These are phyloP conservation scores for Gamsiella multidivaricata DNA, from an alignment of 192 early-diverging fungal species.

Conservation along the genomic window DNA sequence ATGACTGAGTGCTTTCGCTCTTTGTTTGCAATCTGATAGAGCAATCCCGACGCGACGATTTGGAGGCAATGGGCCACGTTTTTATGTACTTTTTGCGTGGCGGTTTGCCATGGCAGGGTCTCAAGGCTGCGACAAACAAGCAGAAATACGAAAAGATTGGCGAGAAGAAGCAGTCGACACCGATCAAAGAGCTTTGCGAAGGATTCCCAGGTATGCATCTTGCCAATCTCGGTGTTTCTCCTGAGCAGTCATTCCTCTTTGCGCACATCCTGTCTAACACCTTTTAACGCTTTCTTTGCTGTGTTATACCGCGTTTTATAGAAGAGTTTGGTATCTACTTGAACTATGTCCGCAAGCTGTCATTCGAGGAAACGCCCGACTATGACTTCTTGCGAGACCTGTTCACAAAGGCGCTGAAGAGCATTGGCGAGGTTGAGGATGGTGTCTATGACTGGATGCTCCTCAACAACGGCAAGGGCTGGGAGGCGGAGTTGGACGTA, in stretches of 20 bases:
- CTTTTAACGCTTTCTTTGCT: too few species aligned
- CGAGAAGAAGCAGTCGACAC: constrained; percentile 94
- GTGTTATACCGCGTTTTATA: not conserved
- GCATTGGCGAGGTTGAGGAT: constrained; percentile 85
- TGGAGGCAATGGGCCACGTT: constrained; percentile 97
- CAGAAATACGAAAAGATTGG: constrained; percentile 99
- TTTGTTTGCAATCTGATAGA: not conserved
- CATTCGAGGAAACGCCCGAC: constrained; percentile 96
- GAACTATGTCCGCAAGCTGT: constrained; percentile 88
- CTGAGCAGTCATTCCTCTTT: not conserved
- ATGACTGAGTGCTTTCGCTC: not conserved
- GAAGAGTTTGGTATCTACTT: constrained; percentile 93
- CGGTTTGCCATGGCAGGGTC: constrained; percentile 95
- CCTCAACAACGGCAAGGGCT: constrained; percentile 65
- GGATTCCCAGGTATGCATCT: constrained; percentile 77
- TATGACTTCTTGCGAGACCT: constrained; percentile 91
- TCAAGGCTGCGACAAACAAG: constrained; percentile 97
- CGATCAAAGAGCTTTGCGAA: constrained; percentile 89
- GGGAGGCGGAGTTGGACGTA: constrained; percentile 53
- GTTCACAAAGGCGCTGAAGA: constrained; percentile 80
- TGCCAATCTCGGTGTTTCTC: not conserved
- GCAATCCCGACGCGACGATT: constrained; percentile 91
- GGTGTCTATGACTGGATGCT: constrained; percentile 95
- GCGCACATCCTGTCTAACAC: not conserved
- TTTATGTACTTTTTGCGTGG: constrained; percentile 98